Percentiles rank a stretch among this genome's conserved stretches.
Conservation (phyloP, 768 basidiomycete genomes). For the Calocybe indica region DNA sequence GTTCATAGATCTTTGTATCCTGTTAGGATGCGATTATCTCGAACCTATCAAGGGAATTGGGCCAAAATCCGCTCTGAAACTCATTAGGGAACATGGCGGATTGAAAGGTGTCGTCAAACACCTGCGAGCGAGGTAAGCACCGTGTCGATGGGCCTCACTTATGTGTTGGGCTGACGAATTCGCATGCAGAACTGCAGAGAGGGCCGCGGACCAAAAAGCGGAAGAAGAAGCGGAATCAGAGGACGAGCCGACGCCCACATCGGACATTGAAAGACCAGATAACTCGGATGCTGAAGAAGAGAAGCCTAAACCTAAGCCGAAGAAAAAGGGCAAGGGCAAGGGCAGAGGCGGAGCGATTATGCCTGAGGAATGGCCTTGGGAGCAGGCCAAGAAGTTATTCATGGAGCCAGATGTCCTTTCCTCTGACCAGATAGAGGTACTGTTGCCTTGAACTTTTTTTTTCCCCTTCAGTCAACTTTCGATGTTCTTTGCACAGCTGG, state of each 20-base stretch:
- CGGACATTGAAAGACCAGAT: conserved; percentile 38
- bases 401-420: conserved; percentile 85
- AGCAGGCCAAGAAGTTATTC: conserved; percentile 90
- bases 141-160: too few relatives aligned
- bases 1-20: conserved; percentile 96
- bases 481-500: conserved; percentile 49
- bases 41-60: conserved; percentile 98
- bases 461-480: neutral
- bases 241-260: conserved; percentile 37
- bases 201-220: conserved; percentile 27
- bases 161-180: too few relatives aligned
- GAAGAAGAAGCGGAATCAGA: conserved; percentile 18
- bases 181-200: conserved; percentile 34
- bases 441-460: conserved; percentile 4
- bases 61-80: conserved; percentile 91
- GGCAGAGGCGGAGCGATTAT: conserved; percentile 74
- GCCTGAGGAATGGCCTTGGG: conserved; percentile 97
- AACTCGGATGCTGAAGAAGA: conserved; percentile 17
- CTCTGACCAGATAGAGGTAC: conserved; percentile 79
- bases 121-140: conserved; percentile 65
- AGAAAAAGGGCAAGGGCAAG: conserved; percentile 47
- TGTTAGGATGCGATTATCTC: conserved; percentile 97
- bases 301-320: conserved; percentile 33
- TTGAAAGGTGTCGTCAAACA: conserved; percentile 72
- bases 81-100: conserved; percentile 75